These are phyloP conservation scores for Centella asiatica DNA, from an alignment of 129 eudicot genomes.

Conservation along the genomic window DNA sequence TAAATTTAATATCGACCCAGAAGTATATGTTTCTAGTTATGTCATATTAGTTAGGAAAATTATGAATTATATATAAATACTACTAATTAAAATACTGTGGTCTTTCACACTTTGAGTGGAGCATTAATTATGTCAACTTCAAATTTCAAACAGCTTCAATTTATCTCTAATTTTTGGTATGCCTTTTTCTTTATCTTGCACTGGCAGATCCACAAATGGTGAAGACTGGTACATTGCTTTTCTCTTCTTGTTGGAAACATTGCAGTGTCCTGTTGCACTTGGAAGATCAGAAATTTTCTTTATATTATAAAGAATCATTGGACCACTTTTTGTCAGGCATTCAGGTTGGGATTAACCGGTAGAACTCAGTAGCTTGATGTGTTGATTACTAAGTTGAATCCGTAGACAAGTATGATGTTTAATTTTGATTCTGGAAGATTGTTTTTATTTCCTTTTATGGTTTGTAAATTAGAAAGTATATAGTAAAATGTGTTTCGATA, in stretches of 20 bases:
- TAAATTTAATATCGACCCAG: too few species aligned
- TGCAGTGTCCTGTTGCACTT: slow-evolving; percentile 65
- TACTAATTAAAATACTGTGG: too few species aligned
- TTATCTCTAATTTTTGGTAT: too few species aligned
- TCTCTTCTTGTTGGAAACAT: slow-evolving; percentile 96
- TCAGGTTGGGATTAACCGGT: slow-evolving; percentile 37
- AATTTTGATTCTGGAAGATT: background rate
- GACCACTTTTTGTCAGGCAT: slow-evolving; percentile 78
- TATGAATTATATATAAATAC: too few species aligned
- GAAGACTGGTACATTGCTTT: slow-evolving; percentile 59
- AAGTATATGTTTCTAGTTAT: too few species aligned
- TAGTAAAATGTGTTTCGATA: too few species aligned
- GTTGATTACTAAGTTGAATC: background rate
- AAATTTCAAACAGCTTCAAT: too few species aligned
- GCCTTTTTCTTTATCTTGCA: slow-evolving; percentile 4
- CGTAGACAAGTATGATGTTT: background rate
- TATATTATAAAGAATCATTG: slow-evolving; percentile 43
- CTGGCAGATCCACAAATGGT: slow-evolving; percentile 34
- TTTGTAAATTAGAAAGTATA: background rate
- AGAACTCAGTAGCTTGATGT: background rate
- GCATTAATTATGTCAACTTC: too few species aligned
- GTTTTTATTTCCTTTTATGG: background rate
- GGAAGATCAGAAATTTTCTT: slow-evolving; percentile 47
- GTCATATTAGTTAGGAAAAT: too few species aligned
- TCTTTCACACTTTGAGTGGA: too few species aligned